Conservation (phyloP, 78 protist species). For the Tieghemostelium lacteum region DNA sequence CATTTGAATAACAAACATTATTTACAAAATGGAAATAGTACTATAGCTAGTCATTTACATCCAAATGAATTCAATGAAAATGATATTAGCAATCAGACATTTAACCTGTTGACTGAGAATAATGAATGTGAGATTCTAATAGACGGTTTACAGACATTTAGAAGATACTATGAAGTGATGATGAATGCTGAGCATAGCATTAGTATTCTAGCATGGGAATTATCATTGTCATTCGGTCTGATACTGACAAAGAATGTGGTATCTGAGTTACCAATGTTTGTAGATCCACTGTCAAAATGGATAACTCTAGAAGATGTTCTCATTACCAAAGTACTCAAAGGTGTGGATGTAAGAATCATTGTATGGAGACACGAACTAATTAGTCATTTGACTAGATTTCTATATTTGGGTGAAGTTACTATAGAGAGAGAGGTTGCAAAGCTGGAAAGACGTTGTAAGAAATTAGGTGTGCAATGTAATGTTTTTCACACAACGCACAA, state of each 20-base stretch:
- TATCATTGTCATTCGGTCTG: slow-evolving; percentile 84
- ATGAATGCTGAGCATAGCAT: slow-evolving; percentile 79
- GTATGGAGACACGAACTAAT: slow-evolving; percentile 87
- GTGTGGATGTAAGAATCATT: slow-evolving; percentile 81
- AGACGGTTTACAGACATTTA: slow-evolving; percentile 86
- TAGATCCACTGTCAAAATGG: slow-evolving; percentile 36
- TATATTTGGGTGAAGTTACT: slow-evolving; percentile 82
- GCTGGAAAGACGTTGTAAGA: slow-evolving; percentile 63
- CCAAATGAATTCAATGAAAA: slow-evolving; percentile 11
- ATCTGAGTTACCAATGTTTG: slow-evolving; percentile 15
- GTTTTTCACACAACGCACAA: slow-evolving; percentile 67
- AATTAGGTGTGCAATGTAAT: slow-evolving; percentile 51
- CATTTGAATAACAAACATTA: background rate
- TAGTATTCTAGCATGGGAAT: slow-evolving; percentile 85
- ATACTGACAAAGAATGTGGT: slow-evolving; percentile 55
- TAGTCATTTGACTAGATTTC: slow-evolving; percentile 62
- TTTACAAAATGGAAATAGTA: background rate
- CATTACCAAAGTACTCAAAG: slow-evolving; percentile 65
- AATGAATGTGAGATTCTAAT: slow-evolving; percentile 82
- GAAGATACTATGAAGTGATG: slow-evolving; percentile 80
- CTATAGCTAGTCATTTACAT: slow-evolving; percentile 3
- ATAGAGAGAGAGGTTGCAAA: slow-evolving; percentile 81
- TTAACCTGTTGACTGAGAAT: slow-evolving; percentile 35
- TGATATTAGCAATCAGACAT: slow-evolving; percentile 10
- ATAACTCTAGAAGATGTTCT: slow-evolving; percentile 81